phyloP scores from a whole-genome alignment of 352 stramenopile genomes.

The Phytophthora constricta region DNA sequence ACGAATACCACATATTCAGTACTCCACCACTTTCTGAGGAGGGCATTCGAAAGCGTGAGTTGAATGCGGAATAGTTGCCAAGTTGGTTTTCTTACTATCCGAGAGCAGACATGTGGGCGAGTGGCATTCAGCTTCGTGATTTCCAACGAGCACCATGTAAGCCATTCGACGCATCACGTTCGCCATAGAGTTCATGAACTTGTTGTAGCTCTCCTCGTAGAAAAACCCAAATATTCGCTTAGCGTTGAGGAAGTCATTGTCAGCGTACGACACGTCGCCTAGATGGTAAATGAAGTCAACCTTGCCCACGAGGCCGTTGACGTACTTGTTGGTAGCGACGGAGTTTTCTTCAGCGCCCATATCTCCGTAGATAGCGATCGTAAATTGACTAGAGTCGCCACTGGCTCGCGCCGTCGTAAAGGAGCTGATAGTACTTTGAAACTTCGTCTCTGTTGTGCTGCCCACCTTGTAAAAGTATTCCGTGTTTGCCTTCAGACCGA shows the following conservation, averaged over 20 bases:
- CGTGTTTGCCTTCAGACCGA: constrained; percentile 34
- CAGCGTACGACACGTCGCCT: constrained; percentile 41
- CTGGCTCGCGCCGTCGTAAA: constrained; percentile 42
- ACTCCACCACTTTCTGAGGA: constrained; percentile 40
- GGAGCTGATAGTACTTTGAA: constrained; percentile 29
- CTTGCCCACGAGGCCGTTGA: constrained; percentile 33
- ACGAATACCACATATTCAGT: constrained; percentile 57
- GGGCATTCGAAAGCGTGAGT: constrained; percentile 47
- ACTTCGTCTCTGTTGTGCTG: constrained; percentile 12
- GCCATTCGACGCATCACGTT: constrained; percentile 45
- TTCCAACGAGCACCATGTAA: constrained; percentile 77
- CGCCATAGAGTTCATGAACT: constrained; percentile 69
- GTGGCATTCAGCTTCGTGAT: constrained; percentile 73
- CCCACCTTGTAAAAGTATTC: constrained; percentile 41
- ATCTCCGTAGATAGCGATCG: constrained; percentile 37
- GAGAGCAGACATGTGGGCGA: constrained; percentile 41
- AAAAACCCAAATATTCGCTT: constrained; percentile 34
- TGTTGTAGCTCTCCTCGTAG: constrained; percentile 62
- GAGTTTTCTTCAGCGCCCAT: constrained; percentile 36
- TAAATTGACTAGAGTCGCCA: constrained; percentile 32
- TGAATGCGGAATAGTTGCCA: constrained; percentile 67
- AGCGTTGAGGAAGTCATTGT: constrained; percentile 30
- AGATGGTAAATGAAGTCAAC: constrained; percentile 45
- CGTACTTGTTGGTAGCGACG: constrained; percentile 38
- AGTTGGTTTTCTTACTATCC: constrained; percentile 31